Evolutionary conservation across 306 rosid genomes (phyloP).

Genomic region (Trichosanthes truncata): DNA sequence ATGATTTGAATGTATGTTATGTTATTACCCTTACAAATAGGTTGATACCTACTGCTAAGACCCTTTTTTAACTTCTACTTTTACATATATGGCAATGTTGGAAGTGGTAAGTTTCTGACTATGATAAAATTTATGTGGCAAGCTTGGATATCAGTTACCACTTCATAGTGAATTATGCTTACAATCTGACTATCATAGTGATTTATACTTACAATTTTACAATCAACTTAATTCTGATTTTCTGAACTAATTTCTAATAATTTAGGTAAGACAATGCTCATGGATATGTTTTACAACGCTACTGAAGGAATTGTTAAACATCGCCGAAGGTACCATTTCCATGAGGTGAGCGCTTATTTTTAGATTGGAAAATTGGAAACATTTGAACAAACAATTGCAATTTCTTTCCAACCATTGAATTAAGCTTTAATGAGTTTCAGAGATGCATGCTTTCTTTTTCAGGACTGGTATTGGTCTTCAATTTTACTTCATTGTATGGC

Average conservation of each 20-base stretch:
- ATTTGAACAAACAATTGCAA: not conserved
- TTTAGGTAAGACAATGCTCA: conserved; percentile 96
- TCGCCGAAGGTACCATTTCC: conserved; percentile 84
- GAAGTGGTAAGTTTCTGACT: conserved; percentile 56
- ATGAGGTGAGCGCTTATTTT: conserved; percentile 59
- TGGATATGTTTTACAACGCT: conserved; percentile 93
- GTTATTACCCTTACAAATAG: not conserved
- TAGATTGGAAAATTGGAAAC: conserved; percentile 5
- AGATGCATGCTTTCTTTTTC: not conserved
- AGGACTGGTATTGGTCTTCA: conserved; percentile 6
- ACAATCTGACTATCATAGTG: not conserved
- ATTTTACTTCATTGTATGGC: conserved; percentile 18
- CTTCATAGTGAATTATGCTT: not conserved
- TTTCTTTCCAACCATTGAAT: conserved; percentile 9
- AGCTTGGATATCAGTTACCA: conserved; percentile 12
- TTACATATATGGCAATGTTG: conserved; percentile 85
- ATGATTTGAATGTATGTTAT: not conserved
- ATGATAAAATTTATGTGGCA: conserved; percentile 7
- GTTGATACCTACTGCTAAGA: not conserved
- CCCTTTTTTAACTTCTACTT: not conserved
- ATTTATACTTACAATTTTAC: not conserved
- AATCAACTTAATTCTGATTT: not conserved
- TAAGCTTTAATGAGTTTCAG: not conserved
- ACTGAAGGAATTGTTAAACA: conserved; percentile 75
- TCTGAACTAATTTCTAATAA: conserved; percentile 8